Evolutionary conservation across 768 basidiomycete genomes (phyloP).

Genomic region (Rubroboletus pulcherrimus): DNA sequence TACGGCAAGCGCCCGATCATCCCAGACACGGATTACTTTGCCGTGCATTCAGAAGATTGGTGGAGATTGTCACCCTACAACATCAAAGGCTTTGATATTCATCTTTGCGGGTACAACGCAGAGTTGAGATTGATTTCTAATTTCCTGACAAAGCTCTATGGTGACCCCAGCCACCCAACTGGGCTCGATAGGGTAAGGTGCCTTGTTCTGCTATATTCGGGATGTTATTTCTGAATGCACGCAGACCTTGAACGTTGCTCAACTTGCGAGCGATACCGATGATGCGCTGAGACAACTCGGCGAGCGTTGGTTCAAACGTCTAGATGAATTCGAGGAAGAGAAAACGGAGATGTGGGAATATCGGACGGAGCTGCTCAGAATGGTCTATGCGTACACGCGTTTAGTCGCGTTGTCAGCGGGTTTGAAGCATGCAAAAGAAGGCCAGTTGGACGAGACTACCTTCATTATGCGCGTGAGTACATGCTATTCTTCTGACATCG

Average conservation of each 20-base stretch:
- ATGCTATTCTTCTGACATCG: not conserved
- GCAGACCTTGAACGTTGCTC: constrained; percentile 62
- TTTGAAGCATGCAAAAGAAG: constrained; percentile 68
- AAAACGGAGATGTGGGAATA: constrained; percentile 51
- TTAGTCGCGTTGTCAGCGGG: constrained; percentile 69
- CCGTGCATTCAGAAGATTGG: constrained; percentile 66
- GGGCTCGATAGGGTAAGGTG: constrained; percentile 65
- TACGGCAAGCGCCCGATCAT: constrained; percentile 88
- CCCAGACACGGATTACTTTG: constrained; percentile 71
- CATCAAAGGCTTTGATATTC: constrained; percentile 73
- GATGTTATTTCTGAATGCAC: constrained; percentile 1
- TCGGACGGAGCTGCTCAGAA: constrained; percentile 56
- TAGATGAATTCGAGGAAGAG: constrained; percentile 47
- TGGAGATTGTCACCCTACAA: constrained; percentile 67
- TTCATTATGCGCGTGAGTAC: constrained; percentile 62
- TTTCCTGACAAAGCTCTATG: constrained; percentile 66
- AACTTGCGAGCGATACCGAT: constrained; percentile 62
- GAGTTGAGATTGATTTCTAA: constrained; percentile 61
- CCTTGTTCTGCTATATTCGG: not conserved
- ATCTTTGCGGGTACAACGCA: constrained; percentile 72
- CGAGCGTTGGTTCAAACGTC: constrained; percentile 53
- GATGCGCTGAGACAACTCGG: constrained; percentile 59
- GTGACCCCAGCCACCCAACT: constrained; percentile 67
- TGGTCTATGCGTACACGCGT: constrained; percentile 68
- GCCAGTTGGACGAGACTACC: constrained; percentile 54